A percentile compares a stretch with the other conserved stretches of the same genome.
Conservation (phyloP, 2,329 filamentous ascomycete species). For the Fonsecaea monophora region DNA sequence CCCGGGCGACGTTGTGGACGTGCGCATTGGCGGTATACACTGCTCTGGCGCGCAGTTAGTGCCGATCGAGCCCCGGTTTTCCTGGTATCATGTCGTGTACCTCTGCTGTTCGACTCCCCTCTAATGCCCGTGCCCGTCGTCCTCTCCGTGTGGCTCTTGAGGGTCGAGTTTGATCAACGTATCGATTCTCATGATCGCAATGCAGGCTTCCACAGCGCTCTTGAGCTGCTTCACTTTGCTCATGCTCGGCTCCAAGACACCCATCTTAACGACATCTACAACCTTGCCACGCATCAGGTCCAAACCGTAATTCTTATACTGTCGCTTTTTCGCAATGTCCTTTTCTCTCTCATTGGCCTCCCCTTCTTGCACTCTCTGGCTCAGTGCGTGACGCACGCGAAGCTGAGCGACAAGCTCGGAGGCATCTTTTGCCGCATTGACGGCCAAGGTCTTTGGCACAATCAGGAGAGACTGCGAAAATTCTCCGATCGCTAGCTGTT, state of each 20-base stretch:
- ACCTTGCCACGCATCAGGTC: slow-evolving; percentile 90
- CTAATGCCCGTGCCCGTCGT: slow-evolving; percentile 69
- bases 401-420: slow-evolving; percentile 95
- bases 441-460: slow-evolving; percentile 93
- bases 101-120: neutral
- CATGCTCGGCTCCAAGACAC: slow-evolving; percentile 94
- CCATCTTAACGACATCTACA: slow-evolving; percentile 90
- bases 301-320: slow-evolving; percentile 97
- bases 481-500: slow-evolving; percentile 96
- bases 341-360: slow-evolving; percentile 81
- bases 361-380: slow-evolving; percentile 88
- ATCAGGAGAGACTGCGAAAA: slow-evolving; percentile 93
- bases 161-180: slow-evolving; percentile 94
- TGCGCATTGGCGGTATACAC: neutral
- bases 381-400: slow-evolving; percentile 89
- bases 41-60: neutral
- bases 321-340: slow-evolving; percentile 88
- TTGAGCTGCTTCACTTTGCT: slow-evolving; percentile 99
- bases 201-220: slow-evolving; percentile 97
- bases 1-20: neutral
- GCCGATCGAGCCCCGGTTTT: neutral
- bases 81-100: neutral
- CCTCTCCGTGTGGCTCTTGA: slow-evolving; percentile 73
- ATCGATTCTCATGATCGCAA: slow-evolving; percentile 99
- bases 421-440: slow-evolving; percentile 96